Conservation (phyloP, 1,284 basidiomycete genomes). For the Chalciporus sp. region DNA sequence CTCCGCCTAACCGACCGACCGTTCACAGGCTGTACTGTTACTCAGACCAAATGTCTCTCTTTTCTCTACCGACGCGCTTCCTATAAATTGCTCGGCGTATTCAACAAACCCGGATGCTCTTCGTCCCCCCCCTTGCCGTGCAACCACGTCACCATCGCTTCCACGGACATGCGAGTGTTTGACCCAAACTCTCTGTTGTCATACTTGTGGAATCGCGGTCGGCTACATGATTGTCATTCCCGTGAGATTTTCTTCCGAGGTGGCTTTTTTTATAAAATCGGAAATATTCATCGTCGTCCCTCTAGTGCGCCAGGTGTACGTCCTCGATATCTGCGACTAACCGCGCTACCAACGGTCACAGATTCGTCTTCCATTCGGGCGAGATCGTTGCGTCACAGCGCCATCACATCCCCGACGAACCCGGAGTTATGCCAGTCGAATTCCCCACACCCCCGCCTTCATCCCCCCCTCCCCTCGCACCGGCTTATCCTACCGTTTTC, state of each 20-base stretch:
- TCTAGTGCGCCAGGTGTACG: slow-evolving; percentile 68
- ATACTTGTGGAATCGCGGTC: slow-evolving; percentile 74
- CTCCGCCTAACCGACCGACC: slow-evolving; percentile 18
- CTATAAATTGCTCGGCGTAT: slow-evolving; percentile 72
- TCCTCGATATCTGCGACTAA: slow-evolving; percentile 65
- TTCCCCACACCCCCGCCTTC: slow-evolving; percentile 33
- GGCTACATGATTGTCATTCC: slow-evolving; percentile 80
- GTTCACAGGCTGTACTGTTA: slow-evolving; percentile 72
- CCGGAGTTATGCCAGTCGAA: slow-evolving; percentile 60
- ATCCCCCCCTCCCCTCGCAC: slow-evolving; percentile 25
- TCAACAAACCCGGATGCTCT: slow-evolving; percentile 47
- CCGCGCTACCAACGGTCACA: slow-evolving; percentile 80
- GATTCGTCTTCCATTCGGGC: slow-evolving; percentile 84
- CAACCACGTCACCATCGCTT: slow-evolving; percentile 27
- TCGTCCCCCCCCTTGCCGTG: slow-evolving; percentile 39
- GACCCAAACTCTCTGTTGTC: slow-evolving; percentile 79
- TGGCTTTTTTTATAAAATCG: slow-evolving; percentile 4
- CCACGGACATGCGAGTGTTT: slow-evolving; percentile 68
- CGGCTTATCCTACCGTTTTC: slow-evolving; percentile 22
- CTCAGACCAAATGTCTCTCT: slow-evolving; percentile 82
- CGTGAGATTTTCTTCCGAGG: slow-evolving; percentile 37
- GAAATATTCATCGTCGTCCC: slow-evolving; percentile 15
- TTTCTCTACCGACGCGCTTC: slow-evolving; percentile 82
- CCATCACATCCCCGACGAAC: slow-evolving; percentile 68
- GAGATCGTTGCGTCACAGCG: slow-evolving; percentile 76